Percentiles rank a stretch among this genome's conserved stretches.
Evolutionary conservation across 306 rosid genomes (phyloP).

Genomic region (Dicorynia guianensis): DNA sequence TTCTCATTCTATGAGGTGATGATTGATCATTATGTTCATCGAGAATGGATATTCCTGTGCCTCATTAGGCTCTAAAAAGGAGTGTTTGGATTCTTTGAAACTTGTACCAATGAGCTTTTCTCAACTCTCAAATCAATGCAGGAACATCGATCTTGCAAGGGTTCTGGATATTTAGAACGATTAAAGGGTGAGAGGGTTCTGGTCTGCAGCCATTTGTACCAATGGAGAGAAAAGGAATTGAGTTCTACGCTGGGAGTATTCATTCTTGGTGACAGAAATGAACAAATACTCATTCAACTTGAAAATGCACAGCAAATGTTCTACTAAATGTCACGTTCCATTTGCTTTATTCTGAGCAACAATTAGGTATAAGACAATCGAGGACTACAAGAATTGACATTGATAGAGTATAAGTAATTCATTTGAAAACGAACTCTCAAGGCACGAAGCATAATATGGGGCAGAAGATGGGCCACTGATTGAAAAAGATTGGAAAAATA

Average conservation of each 20-base stretch:
- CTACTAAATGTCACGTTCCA: neutral
- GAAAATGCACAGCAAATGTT: neutral
- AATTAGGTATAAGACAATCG: neutral
- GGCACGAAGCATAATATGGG: slow-evolving; percentile 24
- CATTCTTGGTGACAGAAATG: neutral
- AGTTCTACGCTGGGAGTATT: neutral
- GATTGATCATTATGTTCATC: slow-evolving; percentile 60
- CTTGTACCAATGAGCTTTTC: neutral
- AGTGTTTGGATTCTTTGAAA: slow-evolving; percentile 31
- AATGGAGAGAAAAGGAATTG: slow-evolving; percentile 11
- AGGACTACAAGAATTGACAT: neutral
- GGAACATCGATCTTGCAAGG: neutral
- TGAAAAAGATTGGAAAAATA: slow-evolving; percentile 33
- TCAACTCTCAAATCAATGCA: slow-evolving; percentile 8
- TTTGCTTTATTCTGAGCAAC: neutral
- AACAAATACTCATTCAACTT: neutral
- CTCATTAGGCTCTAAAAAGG: slow-evolving; percentile 33
- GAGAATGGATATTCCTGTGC: slow-evolving; percentile 47
- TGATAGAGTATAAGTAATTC: slow-evolving; percentile 17
- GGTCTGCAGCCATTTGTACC: slow-evolving; percentile 10
- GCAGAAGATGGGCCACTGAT: slow-evolving; percentile 40
- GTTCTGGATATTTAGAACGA: slow-evolving; percentile 39
- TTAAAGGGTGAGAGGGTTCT: slow-evolving; percentile 28
- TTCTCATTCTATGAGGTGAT: slow-evolving; percentile 55
- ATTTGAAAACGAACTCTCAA: slow-evolving; percentile 35